Conservation (phyloP, 805 yeast genomes). For the Sugiyamaella americana region DNA sequence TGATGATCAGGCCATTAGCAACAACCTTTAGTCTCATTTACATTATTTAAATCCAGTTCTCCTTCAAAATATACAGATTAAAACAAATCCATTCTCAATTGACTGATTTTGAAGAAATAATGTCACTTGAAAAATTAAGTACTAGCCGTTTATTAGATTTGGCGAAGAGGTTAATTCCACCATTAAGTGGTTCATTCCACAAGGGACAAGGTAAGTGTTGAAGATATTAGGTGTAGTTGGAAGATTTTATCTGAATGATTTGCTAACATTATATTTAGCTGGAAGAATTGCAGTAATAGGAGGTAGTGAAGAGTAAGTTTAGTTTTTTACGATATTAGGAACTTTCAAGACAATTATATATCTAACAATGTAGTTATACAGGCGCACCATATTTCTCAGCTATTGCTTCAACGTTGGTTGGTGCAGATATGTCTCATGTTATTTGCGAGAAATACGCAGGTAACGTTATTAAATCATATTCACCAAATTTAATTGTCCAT, state of each 20-base stretch:
- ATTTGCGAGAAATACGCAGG: constrained; percentile 82
- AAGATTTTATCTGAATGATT: neutral
- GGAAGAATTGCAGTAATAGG: constrained; percentile 86
- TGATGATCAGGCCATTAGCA: neutral
- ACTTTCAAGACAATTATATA: neutral
- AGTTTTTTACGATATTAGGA: neutral
- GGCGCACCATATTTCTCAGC: constrained; percentile 95
- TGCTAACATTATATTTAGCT: constrained; percentile 33
- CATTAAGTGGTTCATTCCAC: constrained; percentile 61
- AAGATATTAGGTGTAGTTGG: too few species aligned
- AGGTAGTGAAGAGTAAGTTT: constrained; percentile 72
- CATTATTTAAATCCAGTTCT: neutral
- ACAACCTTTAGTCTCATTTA: neutral
- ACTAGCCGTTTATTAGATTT: constrained; percentile 32
- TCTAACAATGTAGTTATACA: constrained; percentile 48
- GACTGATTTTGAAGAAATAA: neutral
- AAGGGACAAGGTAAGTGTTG: constrained; percentile 66
- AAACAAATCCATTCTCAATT: neutral
- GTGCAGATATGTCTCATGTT: constrained; percentile 84
- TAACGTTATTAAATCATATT: constrained; percentile 72
- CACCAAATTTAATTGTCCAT: constrained; percentile 95
- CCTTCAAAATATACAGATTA: neutral
- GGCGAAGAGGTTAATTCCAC: constrained; percentile 63
- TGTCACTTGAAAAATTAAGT: neutral
- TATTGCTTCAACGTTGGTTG: constrained; percentile 74